Percentiles rank a stretch among this genome's conserved stretches.
Evolutionary conservation across 352 stramenopile species (phyloP).

Genomic region (Globisporangium alternatum): DNA sequence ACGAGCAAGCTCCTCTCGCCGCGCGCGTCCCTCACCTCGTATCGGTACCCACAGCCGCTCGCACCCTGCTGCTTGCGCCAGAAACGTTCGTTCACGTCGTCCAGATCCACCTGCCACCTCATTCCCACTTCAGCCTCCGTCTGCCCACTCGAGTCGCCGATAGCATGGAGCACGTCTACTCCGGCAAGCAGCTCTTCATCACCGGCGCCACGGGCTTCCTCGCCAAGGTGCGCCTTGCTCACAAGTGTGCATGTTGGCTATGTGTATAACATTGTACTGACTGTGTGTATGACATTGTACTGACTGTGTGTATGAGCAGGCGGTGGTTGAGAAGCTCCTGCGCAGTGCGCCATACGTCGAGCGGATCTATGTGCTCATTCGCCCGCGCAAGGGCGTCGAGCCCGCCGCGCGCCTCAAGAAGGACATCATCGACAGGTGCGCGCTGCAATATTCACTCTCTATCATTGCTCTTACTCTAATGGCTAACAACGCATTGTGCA

Average conservation of each 20-base stretch:
- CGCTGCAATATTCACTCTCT: background rate
- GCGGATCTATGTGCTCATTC: conserved; percentile 78
- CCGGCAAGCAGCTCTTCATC: conserved; percentile 71
- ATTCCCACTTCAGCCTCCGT: background rate
- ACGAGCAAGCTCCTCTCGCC: background rate
- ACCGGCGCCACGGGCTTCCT: conserved; percentile 88
- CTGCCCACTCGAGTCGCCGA: background rate
- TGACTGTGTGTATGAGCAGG: conserved; percentile 27
- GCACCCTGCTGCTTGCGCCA: background rate
- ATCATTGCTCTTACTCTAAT: background rate
- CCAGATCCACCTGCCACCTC: background rate
- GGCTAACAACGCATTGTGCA: background rate
- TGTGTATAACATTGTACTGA: background rate
- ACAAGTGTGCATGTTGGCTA: background rate
- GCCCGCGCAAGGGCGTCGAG: conserved; percentile 66
- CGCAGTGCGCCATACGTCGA: conserved; percentile 56
- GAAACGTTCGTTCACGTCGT: background rate
- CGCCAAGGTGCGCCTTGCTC: conserved; percentile 54
- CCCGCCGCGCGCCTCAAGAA: conserved; percentile 52
- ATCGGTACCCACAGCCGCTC: background rate
- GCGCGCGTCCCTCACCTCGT: background rate
- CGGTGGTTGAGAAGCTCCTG: conserved; percentile 79
- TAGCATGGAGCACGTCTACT: conserved; percentile 54
- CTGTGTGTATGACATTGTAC: background rate
- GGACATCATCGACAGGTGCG: conserved; percentile 64